Base-by-base conservation (phyloP, 2,329 filamentous ascomycete species). In the Chaetomium sp. region DNA sequence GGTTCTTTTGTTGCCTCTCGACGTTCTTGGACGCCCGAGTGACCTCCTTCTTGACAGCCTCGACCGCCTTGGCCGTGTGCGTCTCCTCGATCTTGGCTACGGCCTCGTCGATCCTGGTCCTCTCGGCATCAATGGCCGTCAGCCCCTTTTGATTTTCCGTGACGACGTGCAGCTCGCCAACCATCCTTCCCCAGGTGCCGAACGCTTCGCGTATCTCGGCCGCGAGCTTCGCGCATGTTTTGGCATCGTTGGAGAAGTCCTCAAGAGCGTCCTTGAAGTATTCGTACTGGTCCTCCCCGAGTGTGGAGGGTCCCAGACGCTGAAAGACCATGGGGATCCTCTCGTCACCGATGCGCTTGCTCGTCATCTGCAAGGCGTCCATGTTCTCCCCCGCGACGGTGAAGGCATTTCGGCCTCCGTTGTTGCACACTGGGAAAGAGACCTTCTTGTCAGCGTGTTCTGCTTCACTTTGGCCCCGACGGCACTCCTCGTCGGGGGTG, bases 211-310 rank as follows among this genome's bases (percentile, higher is more conserved):
- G 54, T 9, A 57, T 57, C 1, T 25, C 31, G n/a, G 54, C 5
- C 9, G 54, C 54, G 7, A 42, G 9, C 33, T 27, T 42, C 1
- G 54, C 54, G 31, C 54, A 57, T 2, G 54, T 23, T n/a, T 42
- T 57, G 33, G 54, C 54, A 27, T 57, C 54, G 33, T 23, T 42
- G 33, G 54, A 21, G 33, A 57, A 57, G 54, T 57, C 54, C 4
- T 38, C n/a, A 12, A 57, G 54, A 5, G 54, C 54, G 33, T 57
- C n/a, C 21, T 57, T 42, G 33, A 57, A 57, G 54, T 57, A n/a
- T 25, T 57, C 54, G 54, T 57, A 57, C 19, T 38, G 31, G 8
- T 57, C 33, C 2, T 25, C 9, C 19, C 54, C 33, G 7, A 16
- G 12, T 23, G 54, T 57, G 54, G 7, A 38, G 33, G 31, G 54